Base-by-base conservation (phyloP, 495 filamentous ascomycete species). In the Trichoderma reesei region DNA sequence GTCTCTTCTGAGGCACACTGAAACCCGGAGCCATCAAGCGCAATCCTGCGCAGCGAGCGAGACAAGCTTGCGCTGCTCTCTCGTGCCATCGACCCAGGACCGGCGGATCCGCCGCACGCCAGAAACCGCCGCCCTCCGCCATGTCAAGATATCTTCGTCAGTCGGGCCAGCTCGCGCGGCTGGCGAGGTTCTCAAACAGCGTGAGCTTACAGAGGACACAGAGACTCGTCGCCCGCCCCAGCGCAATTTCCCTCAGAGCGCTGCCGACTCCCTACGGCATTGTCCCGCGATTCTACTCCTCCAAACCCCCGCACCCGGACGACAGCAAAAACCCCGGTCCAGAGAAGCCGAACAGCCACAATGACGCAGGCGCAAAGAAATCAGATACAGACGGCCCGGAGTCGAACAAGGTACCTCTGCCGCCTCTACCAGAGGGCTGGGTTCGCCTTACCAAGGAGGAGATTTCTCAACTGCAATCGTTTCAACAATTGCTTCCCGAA, bases 361-460 rank as follows among this genome's bases (percentile, higher is more conserved):
- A 69, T 13, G 62, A 66, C 38, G 69, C 56, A 11, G 65, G 68
- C 33, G 61, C 65, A 8, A 65, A 67, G 63, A 26, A 26, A 26
- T 66, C 67, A 64, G 68, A 65, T 1, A 66, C 67, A 60, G 33
- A 31, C 3, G 65, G 67, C 62, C 63, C 66, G 9, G 65, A 70
- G 39, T 62, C 63, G 10, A 63, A 65, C 37, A 65, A 66, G 34
- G 68, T 67, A 6, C 51, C 66, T 7, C 36, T 68, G 44, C 63
- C 62, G 1, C 69, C 71, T n/a, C 64, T 73, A 37, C 69, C 67
- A 41, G 69, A 71, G 34, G 71, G 68, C 33, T 74, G 72, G 72
- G 67, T 71, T 33, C 39, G 70, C 41, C 61, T 70, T 6, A 48
- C 61, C n/a, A 69, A 74, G 1, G 60, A 70, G 13, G 64, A 74